A percentile compares a stretch with the other conserved stretches of the same genome.
Conservation (phyloP, 140 eudicot species). For the Stevia rebaudiana region DNA sequence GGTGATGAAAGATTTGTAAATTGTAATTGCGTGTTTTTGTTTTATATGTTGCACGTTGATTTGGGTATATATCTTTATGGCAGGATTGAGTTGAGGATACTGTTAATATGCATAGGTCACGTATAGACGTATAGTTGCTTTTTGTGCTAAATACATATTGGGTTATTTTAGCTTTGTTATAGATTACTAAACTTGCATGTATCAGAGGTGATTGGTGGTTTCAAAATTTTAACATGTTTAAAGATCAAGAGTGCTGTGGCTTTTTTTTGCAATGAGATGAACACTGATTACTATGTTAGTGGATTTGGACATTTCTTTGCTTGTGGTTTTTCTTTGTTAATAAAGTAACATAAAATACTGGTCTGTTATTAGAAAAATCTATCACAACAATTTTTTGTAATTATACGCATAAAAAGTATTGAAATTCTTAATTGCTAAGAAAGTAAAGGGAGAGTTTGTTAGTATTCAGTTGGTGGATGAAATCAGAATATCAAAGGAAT, state of each 20-base stretch:
- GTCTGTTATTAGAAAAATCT: too few species aligned
- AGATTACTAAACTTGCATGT: too few species aligned
- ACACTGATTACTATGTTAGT: background rate
- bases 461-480: too few species aligned
- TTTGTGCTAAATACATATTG: background rate
- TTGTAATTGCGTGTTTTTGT: background rate
- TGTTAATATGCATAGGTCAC: constrained; percentile 17
- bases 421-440: too few species aligned
- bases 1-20: constrained; percentile 1
- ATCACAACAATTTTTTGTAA: too few species aligned
- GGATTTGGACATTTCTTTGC: background rate
- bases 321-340: too few species aligned
- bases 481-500: too few species aligned
- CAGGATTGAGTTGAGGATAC: constrained; percentile 5
- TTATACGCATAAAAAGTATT: too few species aligned
- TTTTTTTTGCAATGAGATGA: background rate
- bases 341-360: too few species aligned
- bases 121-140: background rate
- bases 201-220: too few species aligned
- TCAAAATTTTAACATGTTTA: too few species aligned
- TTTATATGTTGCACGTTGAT: background rate
- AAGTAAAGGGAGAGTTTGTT: too few species aligned
- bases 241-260: background rate
- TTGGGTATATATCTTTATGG: constrained; percentile 5
- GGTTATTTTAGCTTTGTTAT: background rate